Conservation (phyloP, 441 rosid species). For the Macaranga tanarius region DNA sequence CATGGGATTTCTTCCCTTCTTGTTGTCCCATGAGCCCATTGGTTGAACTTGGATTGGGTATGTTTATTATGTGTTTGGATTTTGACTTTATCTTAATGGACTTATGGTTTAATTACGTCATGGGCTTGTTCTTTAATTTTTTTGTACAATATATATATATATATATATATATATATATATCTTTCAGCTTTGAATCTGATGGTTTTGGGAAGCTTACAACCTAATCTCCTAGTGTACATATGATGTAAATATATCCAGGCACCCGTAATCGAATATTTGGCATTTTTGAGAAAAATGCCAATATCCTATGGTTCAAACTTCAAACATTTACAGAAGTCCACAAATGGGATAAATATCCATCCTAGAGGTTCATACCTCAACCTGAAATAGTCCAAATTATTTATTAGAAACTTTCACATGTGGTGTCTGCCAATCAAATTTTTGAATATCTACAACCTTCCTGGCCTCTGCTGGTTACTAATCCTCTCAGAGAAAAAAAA, state of each 20-base stretch:
- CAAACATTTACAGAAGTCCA: neutral
- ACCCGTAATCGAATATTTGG: neutral
- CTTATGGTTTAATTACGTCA: neutral
- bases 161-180: neutral
- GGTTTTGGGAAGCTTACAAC: neutral
- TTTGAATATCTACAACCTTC: constrained; percentile 1
- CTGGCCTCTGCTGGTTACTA: neutral
- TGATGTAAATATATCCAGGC: neutral
- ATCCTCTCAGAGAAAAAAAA: neutral
- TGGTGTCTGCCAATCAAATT: neutral
- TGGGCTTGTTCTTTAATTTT: no score
- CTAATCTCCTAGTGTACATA: neutral
- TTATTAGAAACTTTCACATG: neutral
- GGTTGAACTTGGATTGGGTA: neutral
- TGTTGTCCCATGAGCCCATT: neutral
- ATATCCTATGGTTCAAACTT: no score
- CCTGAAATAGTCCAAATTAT: neutral
- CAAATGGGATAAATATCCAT: neutral
- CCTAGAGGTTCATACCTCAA: neutral
- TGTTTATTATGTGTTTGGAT: neutral
- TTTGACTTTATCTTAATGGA: neutral
- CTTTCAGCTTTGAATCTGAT: neutral
- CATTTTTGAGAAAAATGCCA: neutral
- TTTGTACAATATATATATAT: no score
- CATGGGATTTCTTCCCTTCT: neutral